phyloP scores from a whole-genome alignment of 768 basidiomycete genomes.

The Exidia glandulosa region DNA sequence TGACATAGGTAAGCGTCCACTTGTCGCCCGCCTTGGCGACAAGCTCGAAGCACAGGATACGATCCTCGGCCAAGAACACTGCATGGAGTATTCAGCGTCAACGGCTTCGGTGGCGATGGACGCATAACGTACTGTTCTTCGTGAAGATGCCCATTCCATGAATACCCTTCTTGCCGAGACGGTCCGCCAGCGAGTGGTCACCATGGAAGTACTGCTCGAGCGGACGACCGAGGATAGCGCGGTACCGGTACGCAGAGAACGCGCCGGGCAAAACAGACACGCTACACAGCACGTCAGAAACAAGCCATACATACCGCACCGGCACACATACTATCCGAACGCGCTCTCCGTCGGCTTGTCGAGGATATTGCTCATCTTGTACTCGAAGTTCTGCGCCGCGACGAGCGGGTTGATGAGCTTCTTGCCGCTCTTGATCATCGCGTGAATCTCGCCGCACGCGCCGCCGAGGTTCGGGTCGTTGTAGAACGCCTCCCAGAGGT shows the following conservation, averaged over 20 bases:
- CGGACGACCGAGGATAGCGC: constrained; percentile 83
- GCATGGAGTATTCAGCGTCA: neutral
- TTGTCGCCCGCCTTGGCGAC: constrained; percentile 79
- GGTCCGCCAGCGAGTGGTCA: constrained; percentile 81
- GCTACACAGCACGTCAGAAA: constrained; percentile 6
- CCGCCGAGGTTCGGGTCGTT: constrained; percentile 70
- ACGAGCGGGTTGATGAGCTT: constrained; percentile 88
- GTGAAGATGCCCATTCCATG: constrained; percentile 97
- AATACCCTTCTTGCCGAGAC: constrained; percentile 87
- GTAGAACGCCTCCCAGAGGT: constrained; percentile 89
- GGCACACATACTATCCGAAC: constrained; percentile 61
- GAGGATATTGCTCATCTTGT: constrained; percentile 95
- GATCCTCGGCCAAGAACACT: constrained; percentile 81
- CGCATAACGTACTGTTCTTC: constrained; percentile 50
- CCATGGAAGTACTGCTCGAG: constrained; percentile 36
- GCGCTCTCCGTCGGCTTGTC: constrained; percentile 93
- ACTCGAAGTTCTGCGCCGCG: constrained; percentile 95
- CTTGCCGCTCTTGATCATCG: constrained; percentile 88
- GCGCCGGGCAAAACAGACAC: constrained; percentile 93
- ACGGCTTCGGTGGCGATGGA: neutral
- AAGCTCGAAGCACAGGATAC: constrained; percentile 94
- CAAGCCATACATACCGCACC: constrained; percentile 1
- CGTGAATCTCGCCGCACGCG: constrained; percentile 91
- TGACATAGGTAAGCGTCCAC: constrained; percentile 90
- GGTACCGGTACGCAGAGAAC: constrained; percentile 92